phyloP scores from a whole-genome alignment of 1,284 basidiomycete genomes.

The Malassezia vespertilionis region DNA sequence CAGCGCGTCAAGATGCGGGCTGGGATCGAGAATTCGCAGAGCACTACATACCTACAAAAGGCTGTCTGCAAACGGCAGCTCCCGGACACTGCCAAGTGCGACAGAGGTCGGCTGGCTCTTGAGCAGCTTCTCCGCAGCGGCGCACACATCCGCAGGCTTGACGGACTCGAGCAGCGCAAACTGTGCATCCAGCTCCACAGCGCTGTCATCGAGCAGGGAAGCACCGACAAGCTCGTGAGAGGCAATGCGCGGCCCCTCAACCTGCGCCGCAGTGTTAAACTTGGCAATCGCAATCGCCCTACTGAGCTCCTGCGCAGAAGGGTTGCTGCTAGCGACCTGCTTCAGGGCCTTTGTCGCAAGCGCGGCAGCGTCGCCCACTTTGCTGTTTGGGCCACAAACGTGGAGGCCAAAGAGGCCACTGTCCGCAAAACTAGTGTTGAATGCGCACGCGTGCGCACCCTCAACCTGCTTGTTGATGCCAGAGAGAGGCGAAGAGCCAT shows the following conservation, averaged over 20 bases:
- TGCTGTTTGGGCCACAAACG: constrained; percentile 31
- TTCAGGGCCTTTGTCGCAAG: constrained; percentile 32
- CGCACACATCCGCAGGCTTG: constrained; percentile 23
- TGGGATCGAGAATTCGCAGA: too few relatives aligned
- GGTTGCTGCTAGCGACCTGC: constrained; percentile 29
- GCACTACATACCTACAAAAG: constrained; percentile 22
- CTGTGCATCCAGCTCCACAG: constrained; percentile 22
- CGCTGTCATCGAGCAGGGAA: constrained; percentile 26
- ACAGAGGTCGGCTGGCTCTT: constrained; percentile 45
- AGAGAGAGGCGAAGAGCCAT: constrained; percentile 34
- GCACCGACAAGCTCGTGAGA: constrained; percentile 30
- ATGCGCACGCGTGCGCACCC: constrained; percentile 32
- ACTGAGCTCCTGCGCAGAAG: constrained; percentile 25
- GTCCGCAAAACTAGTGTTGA: constrained; percentile 41
- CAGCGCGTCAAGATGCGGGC: too few relatives aligned
- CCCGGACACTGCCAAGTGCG: constrained; percentile 39
- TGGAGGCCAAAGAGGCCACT: constrained; percentile 40
- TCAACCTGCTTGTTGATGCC: constrained; percentile 21
- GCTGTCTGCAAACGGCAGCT: constrained; percentile 44
- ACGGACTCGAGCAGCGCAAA: constrained; percentile 34
- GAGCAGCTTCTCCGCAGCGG: constrained; percentile 32
- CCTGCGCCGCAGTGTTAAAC: constrained; percentile 30
- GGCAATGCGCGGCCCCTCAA: constrained; percentile 29
- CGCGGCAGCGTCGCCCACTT: constrained; percentile 28
- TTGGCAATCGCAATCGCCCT: constrained; percentile 43